Conservation (phyloP, 441 rosid species). For the Syzygium malaccense region DNA sequence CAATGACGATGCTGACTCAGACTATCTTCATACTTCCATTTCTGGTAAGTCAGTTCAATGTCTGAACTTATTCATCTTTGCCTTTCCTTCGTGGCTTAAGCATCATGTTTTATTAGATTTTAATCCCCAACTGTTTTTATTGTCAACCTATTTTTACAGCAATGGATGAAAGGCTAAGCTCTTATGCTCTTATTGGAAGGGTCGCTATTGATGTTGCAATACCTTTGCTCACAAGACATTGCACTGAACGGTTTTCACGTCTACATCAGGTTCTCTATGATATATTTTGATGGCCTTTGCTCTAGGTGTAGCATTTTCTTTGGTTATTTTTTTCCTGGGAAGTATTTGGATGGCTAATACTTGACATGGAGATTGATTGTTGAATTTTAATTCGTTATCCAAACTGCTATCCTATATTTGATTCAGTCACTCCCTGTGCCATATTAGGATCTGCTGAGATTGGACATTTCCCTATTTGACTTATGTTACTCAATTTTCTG, state of each 20-base stretch:
- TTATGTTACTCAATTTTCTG: not conserved
- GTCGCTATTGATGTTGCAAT: conserved; percentile 76
- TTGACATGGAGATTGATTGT: not conserved
- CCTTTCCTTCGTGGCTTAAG: not conserved
- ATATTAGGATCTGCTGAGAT: not conserved
- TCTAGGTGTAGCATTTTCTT: not conserved
- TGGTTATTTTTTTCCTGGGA: not conserved
- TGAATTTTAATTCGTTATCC: not conserved
- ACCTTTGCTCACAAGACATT: conserved; percentile 64
- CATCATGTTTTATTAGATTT: not conserved
- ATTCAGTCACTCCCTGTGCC: not conserved
- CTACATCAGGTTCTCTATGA: conserved; percentile 74
- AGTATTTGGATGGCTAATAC: not conserved
- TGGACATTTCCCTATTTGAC: not conserved
- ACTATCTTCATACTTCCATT: conserved; percentile 75
- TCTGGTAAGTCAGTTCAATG: conserved; percentile 50
- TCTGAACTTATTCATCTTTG: not conserved
- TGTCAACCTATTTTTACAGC: conserved; percentile 42
- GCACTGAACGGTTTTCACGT: conserved; percentile 62
- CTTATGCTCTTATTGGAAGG: conserved; percentile 98
- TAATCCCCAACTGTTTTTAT: not conserved
- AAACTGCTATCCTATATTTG: not conserved
- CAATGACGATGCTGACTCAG: conserved; percentile 52
- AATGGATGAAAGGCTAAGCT: conserved; percentile 93
- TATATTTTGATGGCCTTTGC: not conserved